Conservation (phyloP, 2,329 filamentous ascomycete genomes). For the Aureobasidium musti region DNA sequence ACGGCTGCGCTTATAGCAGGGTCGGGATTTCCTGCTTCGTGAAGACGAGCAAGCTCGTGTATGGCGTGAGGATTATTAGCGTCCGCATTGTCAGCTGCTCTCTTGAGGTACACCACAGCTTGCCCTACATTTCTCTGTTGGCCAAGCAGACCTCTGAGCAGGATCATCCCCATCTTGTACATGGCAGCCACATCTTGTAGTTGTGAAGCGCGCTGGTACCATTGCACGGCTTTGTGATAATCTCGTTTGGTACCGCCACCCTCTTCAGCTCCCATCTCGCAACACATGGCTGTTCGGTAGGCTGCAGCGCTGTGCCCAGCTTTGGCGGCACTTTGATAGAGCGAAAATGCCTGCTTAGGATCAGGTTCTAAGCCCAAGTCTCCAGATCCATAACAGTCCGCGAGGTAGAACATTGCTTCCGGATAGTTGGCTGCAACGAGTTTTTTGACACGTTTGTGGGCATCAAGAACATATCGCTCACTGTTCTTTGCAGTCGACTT, state of each 20-base stretch:
- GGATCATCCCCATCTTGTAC: constrained; percentile 98
- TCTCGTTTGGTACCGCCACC: constrained; percentile 91
- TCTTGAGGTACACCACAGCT: constrained; percentile 88
- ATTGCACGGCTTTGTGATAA: constrained; percentile 91
- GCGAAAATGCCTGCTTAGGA: constrained; percentile 85
- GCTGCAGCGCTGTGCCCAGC: constrained; percentile 81
- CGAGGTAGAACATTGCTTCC: constrained; percentile 91
- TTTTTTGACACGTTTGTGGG: constrained; percentile 90
- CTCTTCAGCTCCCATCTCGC: constrained; percentile 92
- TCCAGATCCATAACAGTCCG: constrained; percentile 84
- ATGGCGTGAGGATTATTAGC: constrained; percentile 90
- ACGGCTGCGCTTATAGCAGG: constrained; percentile 65
- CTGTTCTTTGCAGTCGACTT: constrained; percentile 64
- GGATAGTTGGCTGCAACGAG: constrained; percentile 70
- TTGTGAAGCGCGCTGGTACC: constrained; percentile 92
- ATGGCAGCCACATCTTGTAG: constrained; percentile 90
- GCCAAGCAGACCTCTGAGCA: constrained; percentile 89
- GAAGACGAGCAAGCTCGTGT: constrained; percentile 74
- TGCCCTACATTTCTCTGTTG: constrained; percentile 80
- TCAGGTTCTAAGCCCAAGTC: constrained; percentile 76
- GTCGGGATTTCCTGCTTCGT: constrained; percentile 62
- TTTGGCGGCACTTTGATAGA: constrained; percentile 95
- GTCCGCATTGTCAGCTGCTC: constrained; percentile 85
- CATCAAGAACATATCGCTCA: constrained; percentile 82
- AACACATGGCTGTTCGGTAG: constrained; percentile 94